Base-by-base conservation (phyloP, 2,329 filamentous ascomycete genomes). In the Graphium sp. region DNA sequence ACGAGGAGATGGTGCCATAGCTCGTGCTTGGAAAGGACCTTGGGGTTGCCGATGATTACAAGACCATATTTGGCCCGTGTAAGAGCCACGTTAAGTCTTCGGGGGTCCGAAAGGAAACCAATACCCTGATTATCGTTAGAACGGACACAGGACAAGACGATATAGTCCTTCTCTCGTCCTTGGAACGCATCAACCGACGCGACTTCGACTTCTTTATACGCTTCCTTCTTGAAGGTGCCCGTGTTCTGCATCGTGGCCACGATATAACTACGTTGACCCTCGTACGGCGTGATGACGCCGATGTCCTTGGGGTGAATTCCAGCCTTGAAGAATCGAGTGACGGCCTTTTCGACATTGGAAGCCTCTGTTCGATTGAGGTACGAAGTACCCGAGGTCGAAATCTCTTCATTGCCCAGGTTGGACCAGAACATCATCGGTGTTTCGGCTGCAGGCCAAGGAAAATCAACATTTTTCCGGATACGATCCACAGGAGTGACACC, bases 361-460 rank as follows among this genome's bases (percentile, higher is more conserved):
- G 89, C 85, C 51, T 98, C 89, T 2, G 89, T 95, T 26, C 89
- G 81, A 53, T 98, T 98, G 39, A 98, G 75, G 47, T 98, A 98
- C 3, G 87, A 95, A 3, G 89, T 98, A 45, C 89, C 89, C 16
- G 85, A 94, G 2, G 89, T 89, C 6, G 87, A 94, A 28, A 98
- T 98, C 52, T 98, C 89, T 52, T 98, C 89, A 34, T 91, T 92
- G 34, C 89, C 89, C 31, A 94, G 61, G 48, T 98, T 98, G 16
- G 84, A 92, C 89, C 89, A 98, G 58, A 98, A 98, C 89, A 95
- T 95, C 89, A 98, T 98, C 4, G 89, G 89, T 41, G 75, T 83
- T 48, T 95, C 87, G 13, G 64, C 71, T 18, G 93, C 82, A 3
- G 89, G 89, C 89, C 89, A 98, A 9, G 89, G 89, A 50, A 98